Conservation (phyloP, 140 eudicot genomes). For the Stevia rebaudiana region DNA sequence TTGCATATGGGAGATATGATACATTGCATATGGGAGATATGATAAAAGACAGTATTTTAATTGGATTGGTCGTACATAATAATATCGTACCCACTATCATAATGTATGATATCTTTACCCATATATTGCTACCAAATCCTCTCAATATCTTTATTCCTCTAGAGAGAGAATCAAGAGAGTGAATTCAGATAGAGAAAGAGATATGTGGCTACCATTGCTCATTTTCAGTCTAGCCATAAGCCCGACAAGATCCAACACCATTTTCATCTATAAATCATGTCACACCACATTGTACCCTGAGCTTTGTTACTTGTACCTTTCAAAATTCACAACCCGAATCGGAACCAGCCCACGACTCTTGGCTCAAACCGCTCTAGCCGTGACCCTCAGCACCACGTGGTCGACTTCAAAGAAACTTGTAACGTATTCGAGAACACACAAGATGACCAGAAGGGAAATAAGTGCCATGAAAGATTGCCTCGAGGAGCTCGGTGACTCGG, state of each 20-base stretch:
- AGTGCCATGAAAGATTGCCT: constrained; percentile 32
- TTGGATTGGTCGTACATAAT: too few species aligned
- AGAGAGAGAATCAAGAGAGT: constrained; percentile 16
- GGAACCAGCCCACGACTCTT: constrained; percentile 36
- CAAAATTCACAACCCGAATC: constrained; percentile 18
- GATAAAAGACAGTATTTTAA: too few species aligned
- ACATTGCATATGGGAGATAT: too few species aligned
- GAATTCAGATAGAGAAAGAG: constrained; percentile 4
- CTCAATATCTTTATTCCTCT: constrained; percentile 18
- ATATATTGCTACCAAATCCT: not conserved
- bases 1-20: too few species aligned
- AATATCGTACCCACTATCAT: too few species aligned
- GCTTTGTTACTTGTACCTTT: constrained; percentile 34
- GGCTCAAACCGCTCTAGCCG: constrained; percentile 36
- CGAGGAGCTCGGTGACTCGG: constrained; percentile 32
- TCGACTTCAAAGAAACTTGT: constrained; percentile 14
- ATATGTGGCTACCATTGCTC: constrained; percentile 29
- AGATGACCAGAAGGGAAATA: constrained; percentile 19
- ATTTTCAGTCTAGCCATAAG: constrained; percentile 24
- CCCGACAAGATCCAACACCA: constrained; percentile 23
- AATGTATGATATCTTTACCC: too few species aligned
- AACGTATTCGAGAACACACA: constrained; percentile 19
- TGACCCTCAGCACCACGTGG: constrained; percentile 30
- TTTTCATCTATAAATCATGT: constrained; percentile 34
- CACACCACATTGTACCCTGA: constrained; percentile 34